A percentile compares a stretch with the other conserved stretches of the same genome.
phyloP scores from a whole-genome alignment of 495 filamentous ascomycete genomes.

The Penicillium crystallinum region DNA sequence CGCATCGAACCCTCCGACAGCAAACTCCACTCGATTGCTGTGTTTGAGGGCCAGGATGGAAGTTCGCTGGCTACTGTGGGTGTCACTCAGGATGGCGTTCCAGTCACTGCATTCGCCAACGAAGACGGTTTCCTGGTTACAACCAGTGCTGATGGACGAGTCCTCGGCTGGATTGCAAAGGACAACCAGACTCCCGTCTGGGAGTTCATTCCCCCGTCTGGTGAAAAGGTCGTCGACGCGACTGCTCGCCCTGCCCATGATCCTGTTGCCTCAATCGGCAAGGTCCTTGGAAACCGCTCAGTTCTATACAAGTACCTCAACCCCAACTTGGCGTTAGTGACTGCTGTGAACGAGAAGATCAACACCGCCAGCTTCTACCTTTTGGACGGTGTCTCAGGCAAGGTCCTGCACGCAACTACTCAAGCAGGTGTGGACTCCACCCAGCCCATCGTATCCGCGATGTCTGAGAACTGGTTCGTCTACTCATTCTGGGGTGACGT shows the following conservation, averaged over 20 bases:
- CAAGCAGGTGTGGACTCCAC: conserved; percentile 70
- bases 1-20: conserved; percentile 21
- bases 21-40: conserved; percentile 32
- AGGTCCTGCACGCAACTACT: conserved; percentile 62
- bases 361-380: conserved; percentile 65
- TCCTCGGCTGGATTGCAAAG: conserved; percentile 54
- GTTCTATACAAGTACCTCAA: conserved; percentile 98
- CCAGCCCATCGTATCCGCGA: conserved; percentile 66
- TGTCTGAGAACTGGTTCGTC: conserved; percentile 94
- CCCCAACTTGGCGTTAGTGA: conserved; percentile 77
- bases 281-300: conserved; percentile 81
- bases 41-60: conserved; percentile 19
- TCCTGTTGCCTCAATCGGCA: conserved; percentile 89
- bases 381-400: conserved; percentile 80
- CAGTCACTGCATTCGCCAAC: conserved; percentile 22
- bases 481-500: conserved; percentile 77
- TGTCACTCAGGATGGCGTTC: conserved; percentile 32
- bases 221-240: conserved; percentile 62
- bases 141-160: conserved; percentile 51
- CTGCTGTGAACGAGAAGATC: conserved; percentile 53
- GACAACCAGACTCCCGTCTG: conserved; percentile 55
- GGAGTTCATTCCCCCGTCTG: conserved; percentile 64
- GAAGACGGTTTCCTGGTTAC: conserved; percentile 50
- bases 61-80: conserved; percentile 20
- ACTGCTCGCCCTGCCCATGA: conserved; percentile 69